phyloP scores from a whole-genome alignment of 257 asterid genomes.

The Rhazya stricta region DNA sequence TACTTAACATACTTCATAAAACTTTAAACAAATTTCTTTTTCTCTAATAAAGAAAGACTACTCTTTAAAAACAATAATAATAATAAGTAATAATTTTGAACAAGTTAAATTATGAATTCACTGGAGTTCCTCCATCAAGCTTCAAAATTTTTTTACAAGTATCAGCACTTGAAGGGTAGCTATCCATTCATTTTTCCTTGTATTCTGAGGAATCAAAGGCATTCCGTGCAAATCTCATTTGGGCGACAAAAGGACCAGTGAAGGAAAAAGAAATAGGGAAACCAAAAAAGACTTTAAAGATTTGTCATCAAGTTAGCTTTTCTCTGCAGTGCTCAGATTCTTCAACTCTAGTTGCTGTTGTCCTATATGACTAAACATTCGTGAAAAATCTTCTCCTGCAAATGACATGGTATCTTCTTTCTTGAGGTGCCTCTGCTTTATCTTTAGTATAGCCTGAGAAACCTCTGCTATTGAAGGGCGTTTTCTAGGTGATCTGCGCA shows the following conservation, averaged over 20 bases:
- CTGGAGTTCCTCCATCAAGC: too few relatives aligned
- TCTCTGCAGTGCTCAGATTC: slow-evolving; percentile 51
- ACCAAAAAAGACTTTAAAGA: not conserved
- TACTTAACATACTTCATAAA: too few relatives aligned
- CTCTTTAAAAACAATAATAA: too few relatives aligned
- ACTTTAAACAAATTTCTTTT: too few relatives aligned
- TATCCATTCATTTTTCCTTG: not conserved
- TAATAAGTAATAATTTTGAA: too few relatives aligned
- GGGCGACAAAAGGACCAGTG: not conserved
- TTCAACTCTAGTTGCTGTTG: slow-evolving; percentile 66
- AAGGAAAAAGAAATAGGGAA: not conserved
- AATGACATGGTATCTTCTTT: slow-evolving; percentile 70
- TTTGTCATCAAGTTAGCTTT: slow-evolving; percentile 15
- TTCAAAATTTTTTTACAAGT: not conserved
- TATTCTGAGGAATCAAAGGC: not conserved
- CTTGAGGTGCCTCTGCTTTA: slow-evolving; percentile 51
- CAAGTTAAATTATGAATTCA: too few relatives aligned
- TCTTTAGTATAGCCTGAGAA: slow-evolving; percentile 70
- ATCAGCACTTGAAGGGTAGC: not conserved
- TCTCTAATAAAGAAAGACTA: too few relatives aligned
- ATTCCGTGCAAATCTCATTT: not conserved
- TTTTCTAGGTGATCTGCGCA: slow-evolving; percentile 56
- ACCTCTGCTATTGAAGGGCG: slow-evolving; percentile 82
- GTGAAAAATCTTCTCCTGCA: slow-evolving; percentile 52
- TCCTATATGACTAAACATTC: slow-evolving; percentile 61